Percentiles rank a stretch among this genome's conserved stretches.
Evolutionary conservation across 768 basidiomycete genomes (phyloP).

Genomic region (Leucosporidium yakuticum): DNA sequence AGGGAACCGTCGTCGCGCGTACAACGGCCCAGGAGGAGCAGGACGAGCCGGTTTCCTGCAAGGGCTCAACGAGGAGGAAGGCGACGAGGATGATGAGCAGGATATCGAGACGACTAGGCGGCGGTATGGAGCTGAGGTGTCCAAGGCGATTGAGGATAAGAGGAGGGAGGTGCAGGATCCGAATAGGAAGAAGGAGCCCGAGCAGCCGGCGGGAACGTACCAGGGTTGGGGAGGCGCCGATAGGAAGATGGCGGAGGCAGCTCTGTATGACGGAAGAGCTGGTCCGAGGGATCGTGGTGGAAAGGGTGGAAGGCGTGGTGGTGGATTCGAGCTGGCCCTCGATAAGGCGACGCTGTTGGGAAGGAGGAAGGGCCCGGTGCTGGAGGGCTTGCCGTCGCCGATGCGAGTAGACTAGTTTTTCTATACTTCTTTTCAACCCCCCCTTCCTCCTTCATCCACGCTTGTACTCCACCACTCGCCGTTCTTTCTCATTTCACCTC

Average conservation of each 20-base stretch:
- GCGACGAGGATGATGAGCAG: constrained; percentile 57
- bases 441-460: too few relatives aligned
- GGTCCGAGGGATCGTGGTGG: constrained; percentile 61
- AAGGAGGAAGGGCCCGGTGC: constrained; percentile 32
- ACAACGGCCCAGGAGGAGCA: constrained; percentile 69
- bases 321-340: constrained; percentile 82
- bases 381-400: not conserved
- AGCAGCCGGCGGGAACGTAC: constrained; percentile 40
- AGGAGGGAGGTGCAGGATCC: constrained; percentile 42
- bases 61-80: constrained; percentile 86
- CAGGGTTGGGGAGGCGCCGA: constrained; percentile 49
- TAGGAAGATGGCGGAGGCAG: constrained; percentile 47
- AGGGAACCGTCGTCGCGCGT: constrained; percentile 75
- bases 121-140: constrained; percentile 47
- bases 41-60: constrained; percentile 76
- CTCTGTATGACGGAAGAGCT: constrained; percentile 59
- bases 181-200: constrained; percentile 37
- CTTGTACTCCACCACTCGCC: too few relatives aligned
- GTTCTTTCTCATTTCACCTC: too few relatives aligned
- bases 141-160: constrained; percentile 46
- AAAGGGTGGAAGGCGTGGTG: constrained; percentile 33
- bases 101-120: constrained; percentile 52
- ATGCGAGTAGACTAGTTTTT: not conserved
- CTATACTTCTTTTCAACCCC: too few relatives aligned
- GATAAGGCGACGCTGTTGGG: constrained; percentile 81